Base-by-base conservation (phyloP, 352 stramenopile species). In the Chrysophaeum taylorii region DNA sequence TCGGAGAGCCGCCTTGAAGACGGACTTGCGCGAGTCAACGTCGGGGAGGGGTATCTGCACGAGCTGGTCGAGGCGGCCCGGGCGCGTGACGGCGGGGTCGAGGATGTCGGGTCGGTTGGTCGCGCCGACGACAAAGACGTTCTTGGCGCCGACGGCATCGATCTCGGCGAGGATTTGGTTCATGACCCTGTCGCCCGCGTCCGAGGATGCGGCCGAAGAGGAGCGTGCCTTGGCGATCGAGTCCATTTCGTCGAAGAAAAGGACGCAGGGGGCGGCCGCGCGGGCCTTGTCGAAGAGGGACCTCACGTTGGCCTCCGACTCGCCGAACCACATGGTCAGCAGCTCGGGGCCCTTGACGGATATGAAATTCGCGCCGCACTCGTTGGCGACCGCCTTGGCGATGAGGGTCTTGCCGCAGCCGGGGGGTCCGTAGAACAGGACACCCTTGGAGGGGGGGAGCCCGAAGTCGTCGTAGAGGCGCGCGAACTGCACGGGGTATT, bases 181-280 rank as follows among this genome's bases (percentile, higher is more conserved):
- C 61, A 98, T 89, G 31, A 98, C 90, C 41, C 94, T 89, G 80
- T 99, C 95, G 72, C 92, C 95, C 27, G 94, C 96, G 64, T 96
- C 94, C 57, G 88, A 93, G 70, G 94, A 92, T 0, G 88, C 82
- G 5, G 82, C 73, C 69, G 85, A 94, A 73, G 83, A 89, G 41
- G 94, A 94, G 81, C 96, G 89, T 67, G 93, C 89, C 76, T 95
- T 82, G 23, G 94, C 95, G 72, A 99, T 98, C 45, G 94, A 98
- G 80, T 99, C 96, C 73, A 99, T 87, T 79, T 99, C 96, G 85
- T 99, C 96, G 73, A 99, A 99, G 84, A 99, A 99, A 21, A 99
- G 81, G 72, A 99, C 97, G 81, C 94, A 99, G 18, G 96, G 96
- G 72, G 93, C 95, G 23, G 96, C 94, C 31, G 87, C 87, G 66